phyloP scores from a whole-genome alignment of 116 monocot species.

The Posidonia oceanica region DNA sequence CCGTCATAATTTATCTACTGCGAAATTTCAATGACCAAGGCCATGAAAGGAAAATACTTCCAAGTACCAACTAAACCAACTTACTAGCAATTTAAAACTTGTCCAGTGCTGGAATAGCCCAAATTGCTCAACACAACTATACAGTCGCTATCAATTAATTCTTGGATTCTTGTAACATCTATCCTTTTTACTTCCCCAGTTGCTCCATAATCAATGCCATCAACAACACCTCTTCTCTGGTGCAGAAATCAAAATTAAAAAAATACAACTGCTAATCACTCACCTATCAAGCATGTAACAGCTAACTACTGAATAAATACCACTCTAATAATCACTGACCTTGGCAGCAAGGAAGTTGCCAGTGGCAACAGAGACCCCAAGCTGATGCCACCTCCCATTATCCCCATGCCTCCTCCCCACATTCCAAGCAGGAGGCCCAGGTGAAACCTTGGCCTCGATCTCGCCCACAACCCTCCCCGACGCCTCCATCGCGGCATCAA shows the following conservation, averaged over 20 bases:
- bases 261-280: neutral
- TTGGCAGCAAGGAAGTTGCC: conserved; percentile 73
- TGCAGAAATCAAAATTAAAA: neutral
- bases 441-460: conserved; percentile 62
- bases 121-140: conserved; percentile 77
- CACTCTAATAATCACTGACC: conserved; percentile 17
- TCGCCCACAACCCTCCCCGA: conserved; percentile 31
- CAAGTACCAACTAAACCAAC: neutral
- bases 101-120: conserved; percentile 84
- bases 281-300: neutral
- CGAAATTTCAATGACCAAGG: too few species aligned
- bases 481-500: conserved; percentile 64
- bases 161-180: conserved; percentile 56
- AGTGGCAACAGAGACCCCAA: conserved; percentile 50
- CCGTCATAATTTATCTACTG: neutral
- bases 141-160: conserved; percentile 61
- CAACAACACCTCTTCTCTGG: conserved; percentile 85
- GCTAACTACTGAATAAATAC: neutral
- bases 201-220: conserved; percentile 70
- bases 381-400: conserved; percentile 45
- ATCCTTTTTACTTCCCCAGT: conserved; percentile 88
- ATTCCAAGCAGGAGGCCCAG: conserved; percentile 46
- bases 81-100: conserved; percentile 95
- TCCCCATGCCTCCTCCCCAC: conserved; percentile 45
- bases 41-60: too few species aligned